Percentiles rank a stretch among this genome's conserved stretches.
phyloP scores from a whole-genome alignment of 1,139 yeast species.

The Suhomyces panamericanus region DNA sequence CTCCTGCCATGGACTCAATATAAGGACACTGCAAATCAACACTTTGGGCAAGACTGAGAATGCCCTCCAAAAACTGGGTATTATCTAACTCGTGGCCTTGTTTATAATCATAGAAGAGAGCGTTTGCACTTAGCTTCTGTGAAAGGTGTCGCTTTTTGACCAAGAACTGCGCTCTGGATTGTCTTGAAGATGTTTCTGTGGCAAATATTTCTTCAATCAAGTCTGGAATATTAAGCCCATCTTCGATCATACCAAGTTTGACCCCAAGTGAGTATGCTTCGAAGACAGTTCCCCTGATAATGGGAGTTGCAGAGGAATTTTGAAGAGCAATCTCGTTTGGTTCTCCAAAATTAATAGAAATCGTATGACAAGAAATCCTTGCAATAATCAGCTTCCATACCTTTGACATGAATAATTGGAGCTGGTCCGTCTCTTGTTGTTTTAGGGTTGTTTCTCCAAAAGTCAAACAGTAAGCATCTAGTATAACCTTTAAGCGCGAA shows the following conservation, averaged over 20 bases:
- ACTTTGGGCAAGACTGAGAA: slow-evolving; percentile 8
- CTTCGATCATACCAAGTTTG: background rate
- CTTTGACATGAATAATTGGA: background rate
- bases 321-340: slow-evolving; percentile 17
- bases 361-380: slow-evolving; percentile 19
- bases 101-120: slow-evolving; percentile 15
- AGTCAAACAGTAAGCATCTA: background rate
- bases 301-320: slow-evolving; percentile 12
- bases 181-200: background rate
- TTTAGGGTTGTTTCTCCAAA: background rate
- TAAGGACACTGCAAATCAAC: slow-evolving; percentile 15
- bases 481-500: background rate
- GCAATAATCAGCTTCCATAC: slow-evolving; percentile 12
- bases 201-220: background rate
- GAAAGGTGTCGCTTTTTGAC: slow-evolving; percentile 12
- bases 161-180: background rate
- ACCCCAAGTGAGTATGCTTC: slow-evolving; percentile 20
- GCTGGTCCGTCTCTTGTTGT: background rate
- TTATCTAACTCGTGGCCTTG: slow-evolving; percentile 21
- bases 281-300: slow-evolving; percentile 23
- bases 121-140: slow-evolving; percentile 7
- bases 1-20: slow-evolving; percentile 18
- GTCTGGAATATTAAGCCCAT: too few species aligned
- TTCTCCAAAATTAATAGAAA: slow-evolving; percentile 26
- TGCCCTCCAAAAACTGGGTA: background rate